Percentiles rank a stretch among this genome's conserved stretches.
Evolutionary conservation across 2,329 filamentous ascomycete genomes (phyloP).

Genomic region (Colletotrichum tabaci): DNA sequence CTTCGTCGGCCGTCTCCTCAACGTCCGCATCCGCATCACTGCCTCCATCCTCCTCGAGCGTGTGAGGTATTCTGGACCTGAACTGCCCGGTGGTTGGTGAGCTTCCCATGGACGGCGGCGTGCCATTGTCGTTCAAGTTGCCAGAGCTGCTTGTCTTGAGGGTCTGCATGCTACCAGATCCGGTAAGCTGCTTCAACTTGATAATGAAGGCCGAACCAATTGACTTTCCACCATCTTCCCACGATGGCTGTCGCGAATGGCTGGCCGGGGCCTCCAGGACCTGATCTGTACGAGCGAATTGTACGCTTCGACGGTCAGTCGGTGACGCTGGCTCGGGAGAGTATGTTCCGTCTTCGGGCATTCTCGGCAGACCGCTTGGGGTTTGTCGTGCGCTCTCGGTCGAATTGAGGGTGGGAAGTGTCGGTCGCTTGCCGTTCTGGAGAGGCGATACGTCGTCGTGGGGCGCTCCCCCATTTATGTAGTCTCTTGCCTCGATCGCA

Average conservation of each 20-base stretch:
- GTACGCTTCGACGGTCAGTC: conserved; percentile 75
- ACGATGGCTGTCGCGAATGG: conserved; percentile 75
- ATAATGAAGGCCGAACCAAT: conserved; percentile 80
- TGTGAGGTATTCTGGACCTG: conserved; percentile 66
- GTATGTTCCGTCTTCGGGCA: conserved; percentile 42
- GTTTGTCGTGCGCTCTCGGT: conserved; percentile 27
- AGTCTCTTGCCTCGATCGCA: conserved; percentile 51
- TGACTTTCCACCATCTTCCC: conserved; percentile 75
- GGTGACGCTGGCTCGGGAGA: conserved; percentile 54
- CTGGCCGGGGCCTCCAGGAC: conserved; percentile 62
- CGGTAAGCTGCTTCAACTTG: conserved; percentile 82
- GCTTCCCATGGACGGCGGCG: conserved; percentile 57
- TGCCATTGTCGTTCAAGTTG: conserved; percentile 53
- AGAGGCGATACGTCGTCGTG: conserved; percentile 51
- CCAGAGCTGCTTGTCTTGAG: conserved; percentile 56
- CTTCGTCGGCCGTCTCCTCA: conserved; percentile 89
- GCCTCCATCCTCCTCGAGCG: conserved; percentile 67
- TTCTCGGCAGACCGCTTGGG: conserved; percentile 31
- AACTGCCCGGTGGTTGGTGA: conserved; percentile 64
- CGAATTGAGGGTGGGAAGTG: conserved; percentile 40
- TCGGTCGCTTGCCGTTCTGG: conserved; percentile 26
- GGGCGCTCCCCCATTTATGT: conserved; percentile 54
- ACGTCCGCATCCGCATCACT: conserved; percentile 85
- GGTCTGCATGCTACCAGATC: conserved; percentile 63
- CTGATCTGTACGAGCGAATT: conserved; percentile 76